A percentile compares a stretch with the other conserved stretches of the same genome.
Evolutionary conservation across 768 basidiomycete species (phyloP).

Genomic region (Termitomyces sp.): DNA sequence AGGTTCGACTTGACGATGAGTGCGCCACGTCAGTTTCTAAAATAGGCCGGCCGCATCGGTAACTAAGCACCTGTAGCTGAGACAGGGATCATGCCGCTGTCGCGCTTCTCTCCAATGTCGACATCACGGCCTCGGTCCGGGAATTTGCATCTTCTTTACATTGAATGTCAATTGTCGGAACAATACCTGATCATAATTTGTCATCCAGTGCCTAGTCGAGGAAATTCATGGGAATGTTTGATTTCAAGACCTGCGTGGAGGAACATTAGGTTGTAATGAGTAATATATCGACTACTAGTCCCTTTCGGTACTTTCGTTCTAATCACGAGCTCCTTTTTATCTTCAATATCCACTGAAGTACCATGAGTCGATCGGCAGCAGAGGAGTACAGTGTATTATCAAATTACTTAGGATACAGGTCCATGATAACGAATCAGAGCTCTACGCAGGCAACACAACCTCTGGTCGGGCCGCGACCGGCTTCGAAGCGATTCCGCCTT

Average conservation of each 20-base stretch:
- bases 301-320: too few relatives aligned
- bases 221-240: too few relatives aligned
- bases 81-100: background rate
- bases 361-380: background rate
- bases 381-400: background rate
- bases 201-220: too few relatives aligned
- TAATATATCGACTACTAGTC: too few relatives aligned
- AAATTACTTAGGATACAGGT: background rate
- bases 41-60: background rate
- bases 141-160: conserved; percentile 11
- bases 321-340: background rate
- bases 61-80: background rate
- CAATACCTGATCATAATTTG: background rate
- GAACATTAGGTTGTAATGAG: background rate
- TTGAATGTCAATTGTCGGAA: background rate
- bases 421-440: background rate
- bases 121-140: conserved; percentile 9
- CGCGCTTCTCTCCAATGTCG: conserved; percentile 14
- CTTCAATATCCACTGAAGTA: background rate
- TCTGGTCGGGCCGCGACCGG: conserved; percentile 2
- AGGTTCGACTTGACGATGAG: conserved; percentile 1
- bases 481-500: conserved; percentile 20
- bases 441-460: background rate
- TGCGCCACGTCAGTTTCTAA: conserved; percentile 14
- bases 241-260: too few relatives aligned